Conservation (phyloP, 306 rosid genomes). For the Glycine tomentella region DNA sequence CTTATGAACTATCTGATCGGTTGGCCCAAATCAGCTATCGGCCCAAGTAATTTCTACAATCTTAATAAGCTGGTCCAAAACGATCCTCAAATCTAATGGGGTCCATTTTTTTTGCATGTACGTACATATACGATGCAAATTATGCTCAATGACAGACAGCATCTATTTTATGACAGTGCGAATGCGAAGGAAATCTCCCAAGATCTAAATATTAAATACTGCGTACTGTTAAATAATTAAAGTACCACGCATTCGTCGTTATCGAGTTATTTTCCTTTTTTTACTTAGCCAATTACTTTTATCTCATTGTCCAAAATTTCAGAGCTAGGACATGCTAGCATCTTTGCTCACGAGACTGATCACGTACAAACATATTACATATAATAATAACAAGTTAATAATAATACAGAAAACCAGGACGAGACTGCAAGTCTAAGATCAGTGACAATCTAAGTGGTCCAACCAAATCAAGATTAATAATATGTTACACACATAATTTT, state of each 20-base stretch:
- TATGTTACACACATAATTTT: conserved; percentile 8
- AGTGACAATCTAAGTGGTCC: background rate
- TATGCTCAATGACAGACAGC: background rate
- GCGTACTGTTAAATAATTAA: background rate
- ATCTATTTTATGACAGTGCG: background rate
- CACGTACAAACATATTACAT: background rate
- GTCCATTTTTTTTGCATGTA: background rate
- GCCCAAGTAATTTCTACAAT: too few species aligned
- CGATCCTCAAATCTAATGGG: too few species aligned
- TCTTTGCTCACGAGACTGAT: background rate
- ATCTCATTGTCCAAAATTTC: background rate
- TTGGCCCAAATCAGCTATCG: too few species aligned
- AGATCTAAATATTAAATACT: background rate
- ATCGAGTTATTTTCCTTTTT: background rate
- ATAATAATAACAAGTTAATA: too few species aligned
- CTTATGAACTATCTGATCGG: too few species aligned
- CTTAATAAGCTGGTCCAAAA: too few species aligned
- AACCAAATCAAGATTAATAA: conserved; percentile 6
- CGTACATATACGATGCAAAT: too few species aligned
- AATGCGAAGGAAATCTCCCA: too few species aligned
- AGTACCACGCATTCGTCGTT: background rate
- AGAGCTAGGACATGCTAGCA: conserved; percentile 1
- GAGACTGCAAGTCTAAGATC: background rate
- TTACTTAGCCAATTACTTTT: background rate
- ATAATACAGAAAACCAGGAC: too few species aligned